Conservation (phyloP, 2,329 filamentous ascomycete genomes). For the Ophiostoma pallidulum region DNA sequence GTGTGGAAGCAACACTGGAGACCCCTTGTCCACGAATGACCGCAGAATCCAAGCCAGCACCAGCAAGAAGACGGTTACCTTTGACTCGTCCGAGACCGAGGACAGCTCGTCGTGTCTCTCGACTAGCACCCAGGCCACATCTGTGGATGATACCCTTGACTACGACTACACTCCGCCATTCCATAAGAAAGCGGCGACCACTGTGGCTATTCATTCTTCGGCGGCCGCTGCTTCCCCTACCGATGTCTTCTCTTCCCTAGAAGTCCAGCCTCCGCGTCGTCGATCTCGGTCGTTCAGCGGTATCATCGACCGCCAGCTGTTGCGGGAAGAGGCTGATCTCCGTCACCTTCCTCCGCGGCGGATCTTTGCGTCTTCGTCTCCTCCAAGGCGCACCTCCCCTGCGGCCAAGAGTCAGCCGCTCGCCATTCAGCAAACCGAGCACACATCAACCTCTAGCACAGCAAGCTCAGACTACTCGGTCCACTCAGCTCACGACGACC, state of each 20-base stretch:
- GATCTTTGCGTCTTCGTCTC: too few species aligned
- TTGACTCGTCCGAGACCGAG: slow-evolving; percentile 10
- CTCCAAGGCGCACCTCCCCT: too few species aligned
- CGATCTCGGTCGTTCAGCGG: slow-evolving; percentile 3
- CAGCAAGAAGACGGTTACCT: slow-evolving; percentile 7
- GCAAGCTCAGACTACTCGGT: too few species aligned
- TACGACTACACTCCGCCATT: background rate
- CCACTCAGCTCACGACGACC: background rate
- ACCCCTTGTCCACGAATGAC: background rate
- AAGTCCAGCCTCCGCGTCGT: background rate
- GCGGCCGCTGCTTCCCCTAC: too few species aligned
- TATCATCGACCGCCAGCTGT: background rate
- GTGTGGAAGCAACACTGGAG: background rate
- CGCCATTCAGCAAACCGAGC: too few species aligned
- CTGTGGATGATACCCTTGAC: slow-evolving; percentile 6
- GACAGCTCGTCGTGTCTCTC: slow-evolving; percentile 13
- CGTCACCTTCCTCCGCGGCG: background rate
- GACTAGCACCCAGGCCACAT: slow-evolving; percentile 15
- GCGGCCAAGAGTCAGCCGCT: background rate
- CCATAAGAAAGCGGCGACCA: background rate
- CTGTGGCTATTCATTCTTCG: too few species aligned
- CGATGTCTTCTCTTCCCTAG: background rate
- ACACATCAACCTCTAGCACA: too few species aligned
- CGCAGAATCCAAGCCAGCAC: background rate
- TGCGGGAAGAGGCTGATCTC: background rate